These are phyloP conservation scores for Globisporangium cederbergense DNA, from an alignment of 352 stramenopile species.

Conservation along the genomic window DNA sequence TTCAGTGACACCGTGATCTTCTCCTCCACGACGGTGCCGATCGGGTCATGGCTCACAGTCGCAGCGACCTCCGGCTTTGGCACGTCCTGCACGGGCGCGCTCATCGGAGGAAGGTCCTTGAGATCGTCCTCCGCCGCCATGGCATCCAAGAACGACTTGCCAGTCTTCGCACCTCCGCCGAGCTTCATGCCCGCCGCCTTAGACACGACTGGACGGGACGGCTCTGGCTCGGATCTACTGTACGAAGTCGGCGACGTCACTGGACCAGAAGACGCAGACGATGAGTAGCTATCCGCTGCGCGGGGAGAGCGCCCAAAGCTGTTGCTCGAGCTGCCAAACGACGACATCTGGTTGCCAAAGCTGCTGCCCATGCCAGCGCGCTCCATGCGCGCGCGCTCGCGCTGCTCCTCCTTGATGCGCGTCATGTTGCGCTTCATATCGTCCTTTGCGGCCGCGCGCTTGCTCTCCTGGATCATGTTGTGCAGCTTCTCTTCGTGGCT, in stretches of 20 bases:
- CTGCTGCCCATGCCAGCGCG: conserved; percentile 61
- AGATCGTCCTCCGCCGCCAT: conserved; percentile 85
- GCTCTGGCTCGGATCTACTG: conserved; percentile 34
- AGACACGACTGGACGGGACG: conserved; percentile 37
- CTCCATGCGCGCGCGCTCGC: conserved; percentile 75
- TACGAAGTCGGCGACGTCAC: conserved; percentile 63
- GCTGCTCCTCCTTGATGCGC: conserved; percentile 86
- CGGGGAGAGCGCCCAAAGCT: conserved; percentile 69
- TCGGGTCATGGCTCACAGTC: conserved; percentile 75
- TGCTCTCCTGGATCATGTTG: conserved; percentile 97
- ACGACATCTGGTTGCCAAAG: conserved; percentile 54
- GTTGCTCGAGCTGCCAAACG: conserved; percentile 65
- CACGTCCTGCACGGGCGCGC: conserved; percentile 51
- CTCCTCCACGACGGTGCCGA: conserved; percentile 81
- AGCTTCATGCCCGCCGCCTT: conserved; percentile 66
- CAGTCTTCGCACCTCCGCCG: conserved; percentile 42
- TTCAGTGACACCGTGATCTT: conserved; percentile 85
- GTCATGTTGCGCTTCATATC: conserved; percentile 88
- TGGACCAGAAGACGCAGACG: conserved; percentile 24
- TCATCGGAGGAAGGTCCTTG: conserved; percentile 86
- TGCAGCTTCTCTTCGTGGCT: conserved; percentile 98
- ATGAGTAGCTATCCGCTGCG: conserved; percentile 32
- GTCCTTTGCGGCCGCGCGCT: conserved; percentile 87
- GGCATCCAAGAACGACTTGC: conserved; percentile 84
- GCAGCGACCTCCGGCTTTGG: conserved; percentile 54